Evolutionary conservation across 192 early-diverging fungal genomes (phyloP), one percentile per base, ranked within the genome.

Genomic region (Lobosporangium transversale): DNA sequence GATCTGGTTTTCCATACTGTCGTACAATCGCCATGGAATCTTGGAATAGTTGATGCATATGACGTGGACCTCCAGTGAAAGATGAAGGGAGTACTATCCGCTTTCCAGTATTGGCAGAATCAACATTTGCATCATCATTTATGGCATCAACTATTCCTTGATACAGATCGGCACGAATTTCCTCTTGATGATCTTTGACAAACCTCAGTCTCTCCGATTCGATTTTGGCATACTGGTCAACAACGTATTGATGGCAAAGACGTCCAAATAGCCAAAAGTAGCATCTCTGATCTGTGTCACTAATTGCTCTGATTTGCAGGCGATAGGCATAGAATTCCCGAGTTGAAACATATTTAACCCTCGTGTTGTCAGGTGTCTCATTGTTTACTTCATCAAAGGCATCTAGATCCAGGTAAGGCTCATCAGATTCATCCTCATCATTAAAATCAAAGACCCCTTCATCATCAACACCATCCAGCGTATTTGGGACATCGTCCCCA

Each of bases 181-280:
- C 18, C 30, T 45, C 17, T 43, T 78, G 65, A 43, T 78, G 23
- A 0, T 33, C 4, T 15, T 20, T 35, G 20, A 50, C 29, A 21
- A 40, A 79, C n/a, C 26, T 11, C 17, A 79, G 50, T 30, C 66
- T 37, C 43, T 53, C 33, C 8, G 50, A 48, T 24, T 79, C 66
- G 32, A 79, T 33, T 24, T 79, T 79, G 12, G 62, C 59, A 62
- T 70, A 70, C 47, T 64, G 62, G 40, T 79, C 67, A 20, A 79
- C 67, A 10, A 70, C 43, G 36, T 79, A 79, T 23, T 79, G 62
- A 10, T 70, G 62, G 27, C 6, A 49, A 10, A 79, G 66, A 12
- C 62, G 62, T 30, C 61, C 76, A 58, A 40, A 57, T 7, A 49
- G 32, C 44, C 42, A 40, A 21, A 70, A 18, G 45, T 51, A 70